Evolutionary conservation across 768 basidiomycete species (phyloP).

Genomic region (Tylopilus balloui): DNA sequence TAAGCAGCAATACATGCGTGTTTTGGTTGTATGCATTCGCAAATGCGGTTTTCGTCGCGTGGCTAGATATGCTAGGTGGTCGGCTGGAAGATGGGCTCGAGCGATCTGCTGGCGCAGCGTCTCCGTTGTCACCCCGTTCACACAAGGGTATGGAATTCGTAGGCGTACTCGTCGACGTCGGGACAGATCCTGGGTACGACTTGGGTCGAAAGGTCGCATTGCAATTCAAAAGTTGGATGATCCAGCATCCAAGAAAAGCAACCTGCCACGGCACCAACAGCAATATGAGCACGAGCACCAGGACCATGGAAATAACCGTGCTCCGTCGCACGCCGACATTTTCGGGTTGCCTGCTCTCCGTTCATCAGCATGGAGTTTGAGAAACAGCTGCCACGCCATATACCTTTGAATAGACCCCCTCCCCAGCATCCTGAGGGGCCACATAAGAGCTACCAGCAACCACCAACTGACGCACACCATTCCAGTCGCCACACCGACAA

Average conservation of each 20-base stretch:
- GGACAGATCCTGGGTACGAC: conserved; percentile 19
- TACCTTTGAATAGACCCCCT: conserved; percentile 16
- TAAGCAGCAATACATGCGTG: conserved; percentile 62
- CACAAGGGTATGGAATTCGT: conserved; percentile 22
- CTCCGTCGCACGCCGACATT: conserved; percentile 39
- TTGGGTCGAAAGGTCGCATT: conserved; percentile 28
- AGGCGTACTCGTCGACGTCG: conserved; percentile 27
- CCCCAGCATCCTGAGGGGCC: conserved; percentile 32
- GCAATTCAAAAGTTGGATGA: conserved; percentile 72
- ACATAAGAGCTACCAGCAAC: conserved; percentile 46
- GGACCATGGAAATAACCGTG: conserved; percentile 52
- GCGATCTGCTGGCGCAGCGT: conserved; percentile 2
- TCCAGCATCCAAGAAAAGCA: conserved; percentile 79
- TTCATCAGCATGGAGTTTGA: background rate
- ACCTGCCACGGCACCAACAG: conserved; percentile 89
- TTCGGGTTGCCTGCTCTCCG: conserved; percentile 25
- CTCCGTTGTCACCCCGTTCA: conserved; percentile 7
- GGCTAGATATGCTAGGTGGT: background rate
- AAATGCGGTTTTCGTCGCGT: conserved; percentile 3
- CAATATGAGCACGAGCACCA: conserved; percentile 64
- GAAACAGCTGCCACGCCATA: background rate
- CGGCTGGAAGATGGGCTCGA: background rate
- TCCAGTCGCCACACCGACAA: conserved; percentile 59
- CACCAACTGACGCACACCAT: conserved; percentile 61
- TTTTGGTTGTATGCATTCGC: conserved; percentile 44